Conservation (phyloP, 177 flowering plant species). For the Vitis hybrid region DNA sequence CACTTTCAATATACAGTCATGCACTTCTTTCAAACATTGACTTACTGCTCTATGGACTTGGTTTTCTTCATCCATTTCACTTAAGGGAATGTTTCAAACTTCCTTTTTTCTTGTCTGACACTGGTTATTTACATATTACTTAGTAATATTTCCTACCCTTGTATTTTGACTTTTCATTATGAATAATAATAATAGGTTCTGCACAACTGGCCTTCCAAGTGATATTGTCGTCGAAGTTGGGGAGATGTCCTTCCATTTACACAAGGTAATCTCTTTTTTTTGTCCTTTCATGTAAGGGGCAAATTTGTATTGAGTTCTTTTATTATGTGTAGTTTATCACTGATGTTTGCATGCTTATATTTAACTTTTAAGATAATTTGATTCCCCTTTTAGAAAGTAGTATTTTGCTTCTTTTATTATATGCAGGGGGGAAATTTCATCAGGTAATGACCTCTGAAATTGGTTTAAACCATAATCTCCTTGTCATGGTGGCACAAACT, state of each 20-base stretch:
- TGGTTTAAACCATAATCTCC: too few relatives aligned
- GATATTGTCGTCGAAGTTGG: slow-evolving; percentile 85
- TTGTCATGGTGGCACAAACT: neutral
- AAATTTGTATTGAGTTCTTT: neutral
- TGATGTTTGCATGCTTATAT: neutral
- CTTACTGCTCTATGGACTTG: too few relatives aligned
- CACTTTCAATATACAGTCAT: too few relatives aligned
- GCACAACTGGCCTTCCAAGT: slow-evolving; percentile 93
- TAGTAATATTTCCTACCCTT: neutral
- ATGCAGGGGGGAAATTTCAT: too few relatives aligned
- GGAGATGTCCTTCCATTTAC: slow-evolving; percentile 91
- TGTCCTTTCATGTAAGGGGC: too few relatives aligned
- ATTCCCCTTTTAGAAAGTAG: neutral
- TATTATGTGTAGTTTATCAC: neutral
- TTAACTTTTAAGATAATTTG: neutral
- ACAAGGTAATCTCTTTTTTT: slow-evolving; percentile 57
- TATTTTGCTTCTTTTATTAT: too few relatives aligned
- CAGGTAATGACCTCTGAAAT: too few relatives aligned
- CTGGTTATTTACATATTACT: too few relatives aligned
- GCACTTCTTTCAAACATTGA: too few relatives aligned
- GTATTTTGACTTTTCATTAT: neutral
- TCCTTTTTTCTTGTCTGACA: too few relatives aligned
- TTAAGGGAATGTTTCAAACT: too few relatives aligned
- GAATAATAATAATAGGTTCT: slow-evolving; percentile 53
- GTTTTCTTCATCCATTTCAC: too few relatives aligned